phyloP scores from a whole-genome alignment of 805 yeast species.

The Hanseniaspora lachancei region DNA sequence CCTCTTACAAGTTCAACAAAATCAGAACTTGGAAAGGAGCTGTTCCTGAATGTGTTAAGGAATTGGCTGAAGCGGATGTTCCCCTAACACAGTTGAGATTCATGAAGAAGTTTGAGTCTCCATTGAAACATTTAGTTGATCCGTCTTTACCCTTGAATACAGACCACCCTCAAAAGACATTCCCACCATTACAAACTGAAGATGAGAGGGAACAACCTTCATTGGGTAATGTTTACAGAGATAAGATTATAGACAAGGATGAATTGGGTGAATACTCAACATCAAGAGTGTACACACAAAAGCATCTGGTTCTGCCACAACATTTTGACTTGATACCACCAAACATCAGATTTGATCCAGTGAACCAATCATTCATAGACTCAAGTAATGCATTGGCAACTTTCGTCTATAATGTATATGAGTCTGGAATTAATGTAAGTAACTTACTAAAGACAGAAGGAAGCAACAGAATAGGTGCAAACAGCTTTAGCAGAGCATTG shows the following conservation, averaged over 20 bases:
- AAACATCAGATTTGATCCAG: slow-evolving; percentile 25
- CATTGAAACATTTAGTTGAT: slow-evolving; percentile 65
- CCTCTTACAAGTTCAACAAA: slow-evolving; percentile 79
- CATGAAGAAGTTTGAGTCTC: slow-evolving; percentile 68
- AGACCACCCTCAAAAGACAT: slow-evolving; percentile 74
- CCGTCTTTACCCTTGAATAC: slow-evolving; percentile 49
- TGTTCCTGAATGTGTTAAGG: slow-evolving; percentile 90
- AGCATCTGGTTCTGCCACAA: slow-evolving; percentile 33
- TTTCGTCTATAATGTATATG: slow-evolving; percentile 4
- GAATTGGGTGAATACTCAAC: slow-evolving; percentile 66
- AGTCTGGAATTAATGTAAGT: background rate
- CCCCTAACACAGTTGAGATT: slow-evolving; percentile 58
- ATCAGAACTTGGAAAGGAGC: slow-evolving; percentile 98
- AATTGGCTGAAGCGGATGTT: slow-evolving; percentile 61
- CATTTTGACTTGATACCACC: slow-evolving; percentile 25
- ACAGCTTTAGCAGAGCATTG: background rate
- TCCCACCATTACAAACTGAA: slow-evolving; percentile 57
- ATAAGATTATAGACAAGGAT: slow-evolving; percentile 63
- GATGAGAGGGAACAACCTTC: slow-evolving; percentile 37
- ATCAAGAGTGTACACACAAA: slow-evolving; percentile 32
- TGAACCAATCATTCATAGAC: slow-evolving; percentile 23
- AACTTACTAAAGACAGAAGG: background rate
- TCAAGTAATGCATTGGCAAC: slow-evolving; percentile 12
- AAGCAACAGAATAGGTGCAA: background rate
- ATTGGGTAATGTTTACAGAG: slow-evolving; percentile 75